Conservation (phyloP, 2,329 filamentous ascomycete species). For the Aspergillus ochraceus region DNA sequence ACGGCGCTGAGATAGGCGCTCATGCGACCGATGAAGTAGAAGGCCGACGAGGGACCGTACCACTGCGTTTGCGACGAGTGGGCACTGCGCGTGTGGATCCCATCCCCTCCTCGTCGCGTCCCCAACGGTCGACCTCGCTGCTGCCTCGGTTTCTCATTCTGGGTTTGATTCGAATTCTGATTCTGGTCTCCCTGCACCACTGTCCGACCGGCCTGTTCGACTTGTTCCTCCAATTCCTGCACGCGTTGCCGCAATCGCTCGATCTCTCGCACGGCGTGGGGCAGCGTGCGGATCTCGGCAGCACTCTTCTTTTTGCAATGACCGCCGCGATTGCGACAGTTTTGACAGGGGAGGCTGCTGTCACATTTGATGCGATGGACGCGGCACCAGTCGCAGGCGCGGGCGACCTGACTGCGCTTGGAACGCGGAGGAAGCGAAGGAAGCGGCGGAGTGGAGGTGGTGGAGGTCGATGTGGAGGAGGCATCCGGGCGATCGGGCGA, state of each 20-base stretch:
- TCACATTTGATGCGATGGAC: constrained; percentile 30
- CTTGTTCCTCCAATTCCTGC: constrained; percentile 33
- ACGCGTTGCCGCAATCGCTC: constrained; percentile 34
- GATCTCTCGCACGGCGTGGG: constrained; percentile 20
- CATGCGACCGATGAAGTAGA: constrained; percentile 49
- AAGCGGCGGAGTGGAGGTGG: background rate
- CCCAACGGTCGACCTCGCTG: constrained; percentile 8
- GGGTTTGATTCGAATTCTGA: no score
- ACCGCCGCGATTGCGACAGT: constrained; percentile 18
- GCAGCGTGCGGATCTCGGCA: constrained; percentile 3
- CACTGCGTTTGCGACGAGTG: constrained; percentile 32
- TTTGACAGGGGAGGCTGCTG: constrained; percentile 22
- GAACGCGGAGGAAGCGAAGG: background rate
- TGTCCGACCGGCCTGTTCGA: constrained; percentile 22
- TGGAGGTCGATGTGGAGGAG: background rate
- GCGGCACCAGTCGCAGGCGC: constrained; percentile 31
- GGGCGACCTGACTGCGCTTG: constrained; percentile 23
- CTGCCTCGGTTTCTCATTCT: no score
- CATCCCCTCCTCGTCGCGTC: constrained; percentile 36
- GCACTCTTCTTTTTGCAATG: constrained; percentile 17
- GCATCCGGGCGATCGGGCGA: background rate
- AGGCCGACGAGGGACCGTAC: constrained; percentile 48
- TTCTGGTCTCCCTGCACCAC: no score
- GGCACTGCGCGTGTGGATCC: constrained; percentile 40
- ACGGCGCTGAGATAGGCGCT: constrained; percentile 35